Evolutionary conservation across 148 eudicot species (phyloP), one percentile per base, ranked within the genome.

Genomic region (Selenicereus undatus): DNA sequence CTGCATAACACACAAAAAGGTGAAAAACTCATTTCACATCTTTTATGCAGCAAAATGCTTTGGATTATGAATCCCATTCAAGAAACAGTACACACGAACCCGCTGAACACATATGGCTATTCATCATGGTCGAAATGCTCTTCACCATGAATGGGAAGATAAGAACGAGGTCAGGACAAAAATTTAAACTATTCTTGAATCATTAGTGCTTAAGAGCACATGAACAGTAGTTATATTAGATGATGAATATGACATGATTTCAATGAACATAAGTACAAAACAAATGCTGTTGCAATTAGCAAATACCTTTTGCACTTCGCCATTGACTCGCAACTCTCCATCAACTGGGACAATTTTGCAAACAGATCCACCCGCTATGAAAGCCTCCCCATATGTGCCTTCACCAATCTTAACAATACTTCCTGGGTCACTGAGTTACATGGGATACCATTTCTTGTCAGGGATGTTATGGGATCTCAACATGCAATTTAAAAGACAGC

Each of bases 381-480:
- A 96, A 74, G 93, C 99, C 85, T 96, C 99, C 71, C 99, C 99
- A 83, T 87, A 96, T 58, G 99, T 96, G 82, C 99, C 99, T 88
- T 96, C 99, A 39, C 99, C 99, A 83, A 96, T 85, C 91, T 96
- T 96, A 29, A 86, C 83, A 30, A 96, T 89, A 50, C 81, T 88
- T 77, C 84, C 82, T 32, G 83, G 82, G 50, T 89, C 97, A 84
- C 99, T 94, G 90, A 45, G 36, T 70, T 71, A 81, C 86, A 75
- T 35, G 79, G 66, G 81, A 42, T 78, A 72, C 22, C 84, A 76
- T 35, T 32, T 73, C 65, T 52, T 48, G 20, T 86, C 81, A 85
- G 79, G n/a, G 17, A 74, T 27, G 13, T 60, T 22, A 36, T 11
- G 39, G 60, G 43, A 27, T 48, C 51, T 36, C 69, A 43, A 24